phyloP scores from a whole-genome alignment of 495 filamentous ascomycete species.

The Talaromyces nanjingensis region DNA sequence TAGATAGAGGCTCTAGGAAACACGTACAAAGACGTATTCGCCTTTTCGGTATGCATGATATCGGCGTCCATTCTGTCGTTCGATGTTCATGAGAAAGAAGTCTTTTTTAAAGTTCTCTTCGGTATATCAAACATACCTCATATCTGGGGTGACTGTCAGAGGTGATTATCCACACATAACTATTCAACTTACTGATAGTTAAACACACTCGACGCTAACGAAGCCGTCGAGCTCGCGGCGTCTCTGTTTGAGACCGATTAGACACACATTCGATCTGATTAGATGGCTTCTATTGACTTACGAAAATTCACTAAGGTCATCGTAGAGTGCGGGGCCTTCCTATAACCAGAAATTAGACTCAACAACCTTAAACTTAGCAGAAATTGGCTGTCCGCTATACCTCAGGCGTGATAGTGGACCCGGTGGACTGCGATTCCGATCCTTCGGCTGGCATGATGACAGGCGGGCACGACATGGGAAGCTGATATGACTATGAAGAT shows the following conservation, averaged over 20 bases:
- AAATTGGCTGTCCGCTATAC: not conserved
- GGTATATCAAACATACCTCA: conserved; percentile 15
- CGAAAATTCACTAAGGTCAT: not conserved
- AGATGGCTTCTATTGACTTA: not conserved
- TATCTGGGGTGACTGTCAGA: conserved; percentile 1
- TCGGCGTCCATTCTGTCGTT: conserved; percentile 31
- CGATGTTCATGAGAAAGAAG: conserved; percentile 23
- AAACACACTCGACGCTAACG: conserved; percentile 29
- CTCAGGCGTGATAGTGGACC: not conserved
- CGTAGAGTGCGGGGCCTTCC: not conserved
- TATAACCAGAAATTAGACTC: not conserved
- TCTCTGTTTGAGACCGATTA: conserved; percentile 1
- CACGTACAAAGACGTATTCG: conserved; percentile 24
- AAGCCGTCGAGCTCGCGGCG: conserved; percentile 4
- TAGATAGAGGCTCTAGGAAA: not conserved
- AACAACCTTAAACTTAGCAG: not conserved
- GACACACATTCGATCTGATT: no score
- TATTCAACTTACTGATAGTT: conserved; percentile 34
- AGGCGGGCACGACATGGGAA: not conserved
- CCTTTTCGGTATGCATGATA: conserved; percentile 27
- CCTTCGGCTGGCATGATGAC: not conserved
- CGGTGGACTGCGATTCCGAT: not conserved
- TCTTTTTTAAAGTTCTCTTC: conserved; percentile 23
- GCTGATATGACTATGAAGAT: not conserved
- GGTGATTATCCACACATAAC: not conserved